Evolutionary conservation across 805 yeast genomes (phyloP), one percentile per base, ranked within the genome.

Genomic region (Jamesozyma lodderae): DNA sequence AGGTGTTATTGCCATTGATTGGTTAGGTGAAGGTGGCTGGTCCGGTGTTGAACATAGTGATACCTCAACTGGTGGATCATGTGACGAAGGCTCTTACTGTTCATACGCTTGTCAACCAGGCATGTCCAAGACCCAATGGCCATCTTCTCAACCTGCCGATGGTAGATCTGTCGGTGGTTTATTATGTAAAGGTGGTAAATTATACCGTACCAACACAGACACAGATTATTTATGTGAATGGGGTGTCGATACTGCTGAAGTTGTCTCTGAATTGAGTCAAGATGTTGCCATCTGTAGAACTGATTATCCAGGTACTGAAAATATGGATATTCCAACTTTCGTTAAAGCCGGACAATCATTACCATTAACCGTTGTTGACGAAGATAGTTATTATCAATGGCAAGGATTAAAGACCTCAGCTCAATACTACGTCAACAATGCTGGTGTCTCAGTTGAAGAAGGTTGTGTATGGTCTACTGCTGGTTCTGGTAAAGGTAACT

Each of bases 61-160:
- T 47, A 75, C 85, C 46, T 76, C 88, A 45, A 73, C 84, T 39
- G 72, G 77, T 48, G 66, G 70, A 41, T 55, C 73, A 38, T 90
- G 98, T 72, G 62, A 68, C 47, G 96, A 88, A 53, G 97, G 96
- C 45, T 77, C 79, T 54, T 85, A 84, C 79, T 90, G 98, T 69
- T 90, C 97, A 44, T 90, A 90, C 68, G 94, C 96, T 44, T 90
- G 98, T 72, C 95, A 88, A 72, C 78, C 96, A 35, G 98, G 97
- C 76, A 86, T 86, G 95, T 86, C 96, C 60, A 90, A 90, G 79
- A 86, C 96, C 38, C 98, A 90, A 72, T 90, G 94, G 95, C 98
- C 98, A 50, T 66, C 80, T 38, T 52, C 60, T 37, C 98, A 90
- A 71, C 97, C 97, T 44, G 46, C 85, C 41, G 75, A 70, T 63